Evolutionary conservation across 108 stramenopile species (phyloP).

Genomic region (Cyclotella atomus): DNA sequence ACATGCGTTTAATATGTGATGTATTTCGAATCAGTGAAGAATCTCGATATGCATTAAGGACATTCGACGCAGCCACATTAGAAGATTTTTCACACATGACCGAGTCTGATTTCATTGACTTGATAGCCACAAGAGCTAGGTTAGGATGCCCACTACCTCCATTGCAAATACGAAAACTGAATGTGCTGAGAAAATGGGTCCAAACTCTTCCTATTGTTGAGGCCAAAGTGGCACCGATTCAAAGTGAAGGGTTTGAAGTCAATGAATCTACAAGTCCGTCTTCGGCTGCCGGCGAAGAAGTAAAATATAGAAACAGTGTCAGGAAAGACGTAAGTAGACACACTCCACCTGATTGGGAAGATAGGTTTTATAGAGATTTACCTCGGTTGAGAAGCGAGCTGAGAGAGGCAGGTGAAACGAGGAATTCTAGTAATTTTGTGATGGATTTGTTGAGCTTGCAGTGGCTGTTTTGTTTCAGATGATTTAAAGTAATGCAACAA

Average conservation of each 20-base stretch:
- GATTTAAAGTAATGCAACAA: neutral
- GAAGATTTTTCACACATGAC: constrained; percentile 39
- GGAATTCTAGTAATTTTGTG: constrained; percentile 1
- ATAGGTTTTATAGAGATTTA: constrained; percentile 20
- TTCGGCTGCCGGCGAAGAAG: neutral
- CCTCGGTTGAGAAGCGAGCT: constrained; percentile 17
- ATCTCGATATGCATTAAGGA: constrained; percentile 23
- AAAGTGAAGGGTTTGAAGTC: constrained; percentile 24
- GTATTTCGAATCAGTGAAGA: constrained; percentile 21
- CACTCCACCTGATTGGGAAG: constrained; percentile 26
- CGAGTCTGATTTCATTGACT: constrained; percentile 17
- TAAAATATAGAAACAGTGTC: neutral
- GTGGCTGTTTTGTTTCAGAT: constrained; percentile 16
- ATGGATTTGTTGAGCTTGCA: constrained; percentile 1
- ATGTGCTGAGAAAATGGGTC: constrained; percentile 24
- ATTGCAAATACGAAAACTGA: constrained; percentile 26
- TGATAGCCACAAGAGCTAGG: constrained; percentile 20
- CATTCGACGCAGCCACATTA: constrained; percentile 21
- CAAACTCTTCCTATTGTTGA: constrained; percentile 1
- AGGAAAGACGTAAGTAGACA: constrained; percentile 7
- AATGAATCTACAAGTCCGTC: constrained; percentile 14
- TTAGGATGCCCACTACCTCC: constrained; percentile 21
- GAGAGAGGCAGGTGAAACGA: constrained; percentile 1
- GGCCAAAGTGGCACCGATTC: neutral
- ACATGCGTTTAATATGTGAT: constrained; percentile 28